These are phyloP conservation scores for Yamadazyma nakazawae DNA, from an alignment of 805 yeast genomes.

Conservation along the genomic window DNA sequence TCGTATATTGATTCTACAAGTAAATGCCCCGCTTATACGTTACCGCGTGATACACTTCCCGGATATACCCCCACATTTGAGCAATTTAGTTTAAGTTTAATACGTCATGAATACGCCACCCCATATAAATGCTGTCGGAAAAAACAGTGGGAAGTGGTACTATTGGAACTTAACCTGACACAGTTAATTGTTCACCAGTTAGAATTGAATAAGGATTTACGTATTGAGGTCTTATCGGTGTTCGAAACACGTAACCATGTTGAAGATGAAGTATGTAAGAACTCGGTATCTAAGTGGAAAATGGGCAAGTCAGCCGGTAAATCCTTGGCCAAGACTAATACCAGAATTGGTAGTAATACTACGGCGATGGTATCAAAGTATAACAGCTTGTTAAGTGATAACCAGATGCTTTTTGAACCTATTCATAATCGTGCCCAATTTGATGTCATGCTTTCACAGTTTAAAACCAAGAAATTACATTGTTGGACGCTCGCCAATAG, in stretches of 20 bases:
- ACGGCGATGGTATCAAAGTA: conserved; percentile 16
- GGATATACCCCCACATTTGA: conserved; percentile 29
- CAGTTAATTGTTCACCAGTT: conserved; percentile 34
- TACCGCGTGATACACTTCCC: conserved; percentile 26
- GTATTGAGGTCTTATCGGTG: conserved; percentile 22
- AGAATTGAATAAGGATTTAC: conserved; percentile 18
- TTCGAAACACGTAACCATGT: conserved; percentile 15
- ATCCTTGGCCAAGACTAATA: background rate
- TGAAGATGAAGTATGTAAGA: background rate
- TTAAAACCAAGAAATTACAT: background rate
- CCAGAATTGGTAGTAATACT: background rate
- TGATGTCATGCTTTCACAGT: background rate
- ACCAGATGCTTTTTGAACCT: conserved; percentile 40
- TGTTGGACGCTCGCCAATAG: conserved; percentile 3
- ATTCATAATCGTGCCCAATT: conserved; percentile 18
- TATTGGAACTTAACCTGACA: conserved; percentile 38
- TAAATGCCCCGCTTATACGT: conserved; percentile 21
- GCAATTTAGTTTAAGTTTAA: conserved; percentile 30
- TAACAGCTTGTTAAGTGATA: conserved; percentile 22
- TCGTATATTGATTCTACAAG: conserved; percentile 4
- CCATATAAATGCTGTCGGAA: conserved; percentile 30
- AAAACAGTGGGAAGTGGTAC: conserved; percentile 34
- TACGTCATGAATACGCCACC: conserved; percentile 34
- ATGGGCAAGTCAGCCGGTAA: conserved; percentile 10
- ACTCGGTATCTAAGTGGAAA: background rate